phyloP scores from a whole-genome alignment of 2,329 filamentous ascomycete species.

The Fusarium coicis region DNA sequence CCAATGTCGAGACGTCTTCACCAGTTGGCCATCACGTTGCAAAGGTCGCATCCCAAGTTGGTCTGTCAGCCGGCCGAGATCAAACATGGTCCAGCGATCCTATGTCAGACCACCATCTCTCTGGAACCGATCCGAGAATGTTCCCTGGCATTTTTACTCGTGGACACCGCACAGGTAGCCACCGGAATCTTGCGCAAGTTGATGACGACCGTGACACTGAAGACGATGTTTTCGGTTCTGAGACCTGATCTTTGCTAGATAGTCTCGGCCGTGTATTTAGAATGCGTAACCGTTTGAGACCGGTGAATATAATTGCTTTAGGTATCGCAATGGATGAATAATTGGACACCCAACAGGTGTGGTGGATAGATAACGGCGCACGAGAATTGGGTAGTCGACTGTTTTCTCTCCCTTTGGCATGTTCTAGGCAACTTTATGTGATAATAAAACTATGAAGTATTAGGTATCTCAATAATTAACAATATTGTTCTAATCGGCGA shows the following conservation, averaged over 20 bases:
- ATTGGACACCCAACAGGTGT: not conserved
- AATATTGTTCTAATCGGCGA: not conserved
- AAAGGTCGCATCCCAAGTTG: constrained; percentile 35
- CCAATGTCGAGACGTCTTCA: constrained; percentile 21
- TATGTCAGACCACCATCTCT: constrained; percentile 59
- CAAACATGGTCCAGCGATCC: constrained; percentile 52
- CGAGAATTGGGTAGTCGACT: not conserved
- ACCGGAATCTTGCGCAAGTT: constrained; percentile 45
- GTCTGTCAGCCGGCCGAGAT: constrained; percentile 45
- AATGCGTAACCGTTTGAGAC: not conserved
- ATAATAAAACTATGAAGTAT: not conserved
- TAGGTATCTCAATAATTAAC: not conserved
- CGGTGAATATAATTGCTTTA: not conserved
- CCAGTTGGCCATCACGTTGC: constrained; percentile 17
- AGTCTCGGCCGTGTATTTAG: not conserved
- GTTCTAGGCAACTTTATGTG: not conserved
- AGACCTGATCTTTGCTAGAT: constrained; percentile 19
- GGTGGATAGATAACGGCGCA: not conserved
- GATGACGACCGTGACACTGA: constrained; percentile 35
- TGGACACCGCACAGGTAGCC: constrained; percentile 57
- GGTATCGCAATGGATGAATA: not conserved
- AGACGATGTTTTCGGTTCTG: constrained; percentile 33
- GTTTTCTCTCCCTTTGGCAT: not conserved
- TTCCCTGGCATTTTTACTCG: constrained; percentile 76
- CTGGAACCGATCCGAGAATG: constrained; percentile 72